Base-by-base conservation (phyloP, 768 basidiomycete species). In the Lactarius tabidus region DNA sequence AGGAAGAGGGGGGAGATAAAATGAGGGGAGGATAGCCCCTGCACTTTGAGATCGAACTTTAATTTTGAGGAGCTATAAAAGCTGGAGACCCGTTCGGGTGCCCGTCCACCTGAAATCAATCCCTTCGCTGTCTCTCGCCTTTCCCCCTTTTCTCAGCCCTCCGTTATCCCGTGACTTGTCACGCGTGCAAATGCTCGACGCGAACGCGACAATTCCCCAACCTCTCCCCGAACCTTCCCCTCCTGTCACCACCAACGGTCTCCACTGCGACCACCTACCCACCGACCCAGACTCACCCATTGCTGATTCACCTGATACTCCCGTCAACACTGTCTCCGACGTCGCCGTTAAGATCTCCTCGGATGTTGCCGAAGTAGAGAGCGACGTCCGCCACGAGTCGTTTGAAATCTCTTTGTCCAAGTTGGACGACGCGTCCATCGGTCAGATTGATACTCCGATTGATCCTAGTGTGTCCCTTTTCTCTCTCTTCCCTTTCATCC, bases 11-110 rank as follows among this genome's bases (percentile, higher is more conserved):
- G 23, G 54, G 29, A 57, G 68, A 69, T 48, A 55, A 69, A 66
- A 75, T 26, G 72, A 77, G 75, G 73, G 74, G 75, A 75, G 75
- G 72, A 77, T 85, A 85, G 85, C 81, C 86, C 86, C 82, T 85
- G 87, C 85, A 84, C 83, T 81, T 66, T 84, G 85, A 85, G 85
- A 86, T 85, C 85, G 87, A 89, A 89, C 87, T 86, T 89, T 88
- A 89, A 86, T 82, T 89, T 83, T 79, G 79, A 76, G 79, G 79
- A 81, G 80, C 85, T 89, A 90, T 89, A 89, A 89, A 88, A 87
- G 85, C 86, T 73, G 81, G 84, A 84, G 82, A 79, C 79, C 80
- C 78, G 79, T 80, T 82, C 79, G 77, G 81, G 83, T 82, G 72
- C 81, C 84, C 86, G 86, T 78, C 73, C 77, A 84, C 85, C 83